Percentiles rank a stretch among this genome's conserved stretches.
Evolutionary conservation across 306 rosid species (phyloP).

Genomic region (Albizia julibrissin): DNA sequence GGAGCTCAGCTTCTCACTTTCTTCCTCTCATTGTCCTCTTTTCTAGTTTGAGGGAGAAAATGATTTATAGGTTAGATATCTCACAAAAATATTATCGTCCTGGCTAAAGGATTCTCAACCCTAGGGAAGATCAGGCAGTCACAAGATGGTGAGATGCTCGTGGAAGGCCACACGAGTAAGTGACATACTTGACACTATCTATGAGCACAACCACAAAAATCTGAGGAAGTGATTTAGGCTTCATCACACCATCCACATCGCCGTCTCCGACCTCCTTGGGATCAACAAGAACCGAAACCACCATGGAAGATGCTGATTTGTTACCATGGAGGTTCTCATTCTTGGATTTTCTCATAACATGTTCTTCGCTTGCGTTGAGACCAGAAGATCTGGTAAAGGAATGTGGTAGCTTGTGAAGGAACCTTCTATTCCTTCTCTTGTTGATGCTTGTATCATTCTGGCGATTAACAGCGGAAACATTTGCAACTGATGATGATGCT

Average conservation of each 20-base stretch:
- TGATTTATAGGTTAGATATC: constrained; percentile 41
- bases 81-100: constrained; percentile 10
- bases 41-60: constrained; percentile 38
- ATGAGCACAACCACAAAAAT: constrained; percentile 80
- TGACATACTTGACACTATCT: constrained; percentile 89
- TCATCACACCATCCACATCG: constrained; percentile 75
- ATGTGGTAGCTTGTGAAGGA: constrained; percentile 64
- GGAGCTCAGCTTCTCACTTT: constrained; percentile 27
- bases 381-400: constrained; percentile 54
- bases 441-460: constrained; percentile 49
- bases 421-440: constrained; percentile 75
- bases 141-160: constrained; percentile 69
- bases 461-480: constrained; percentile 41
- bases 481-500: constrained; percentile 68
- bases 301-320: constrained; percentile 63
- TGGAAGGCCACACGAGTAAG: constrained; percentile 91
- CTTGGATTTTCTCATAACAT: constrained; percentile 38
- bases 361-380: constrained; percentile 67
- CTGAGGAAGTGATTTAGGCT: constrained; percentile 75
- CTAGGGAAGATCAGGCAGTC: constrained; percentile 54
- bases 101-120: constrained; percentile 25
- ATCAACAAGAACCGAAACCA: constrained; percentile 91
- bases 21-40: constrained; percentile 10
- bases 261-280: constrained; percentile 76
- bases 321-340: constrained; percentile 61